phyloP scores from a whole-genome alignment of 2,329 filamentous ascomycete genomes.

The Paraphaeosphaeria minitans region DNA sequence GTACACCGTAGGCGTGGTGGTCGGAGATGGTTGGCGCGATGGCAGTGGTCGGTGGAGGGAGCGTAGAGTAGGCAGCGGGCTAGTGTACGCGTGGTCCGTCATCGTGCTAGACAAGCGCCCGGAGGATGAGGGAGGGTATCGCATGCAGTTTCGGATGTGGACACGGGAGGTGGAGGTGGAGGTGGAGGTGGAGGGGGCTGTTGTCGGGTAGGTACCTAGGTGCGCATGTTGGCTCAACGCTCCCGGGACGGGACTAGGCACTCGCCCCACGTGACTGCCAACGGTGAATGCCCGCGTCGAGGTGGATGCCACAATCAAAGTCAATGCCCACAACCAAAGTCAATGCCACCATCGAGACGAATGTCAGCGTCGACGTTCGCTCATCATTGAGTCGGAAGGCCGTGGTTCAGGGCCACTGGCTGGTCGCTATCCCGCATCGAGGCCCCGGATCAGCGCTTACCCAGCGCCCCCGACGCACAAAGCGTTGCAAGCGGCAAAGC shows the following conservation, averaged over 20 bases:
- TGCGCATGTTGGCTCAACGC: too few species aligned
- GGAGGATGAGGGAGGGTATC: not conserved
- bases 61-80: not conserved
- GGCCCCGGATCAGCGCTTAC: constrained; percentile 9
- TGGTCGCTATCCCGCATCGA: constrained; percentile 2
- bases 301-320: too few species aligned
- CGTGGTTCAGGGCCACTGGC: not conserved
- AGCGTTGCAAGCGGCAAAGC: constrained; percentile 20
- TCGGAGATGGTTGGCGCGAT: not conserved
- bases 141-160: not conserved
- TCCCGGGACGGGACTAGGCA: too few species aligned
- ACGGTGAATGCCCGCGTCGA: too few species aligned
- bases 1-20: not conserved
- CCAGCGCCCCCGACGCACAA: constrained; percentile 11
- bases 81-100: not conserved
- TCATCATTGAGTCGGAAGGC: too few species aligned
- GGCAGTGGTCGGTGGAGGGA: not conserved
- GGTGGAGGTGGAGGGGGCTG: not conserved
- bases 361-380: too few species aligned
- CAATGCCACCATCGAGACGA: too few species aligned
- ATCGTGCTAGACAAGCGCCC: not conserved
- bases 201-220: not conserved
- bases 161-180: not conserved
- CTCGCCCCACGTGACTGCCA: too few species aligned
- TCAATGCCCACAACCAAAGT: too few species aligned